These are phyloP conservation scores for Rhizopus sp. DNA, from an alignment of 371 early-diverging fungal species.

Conservation along the genomic window DNA sequence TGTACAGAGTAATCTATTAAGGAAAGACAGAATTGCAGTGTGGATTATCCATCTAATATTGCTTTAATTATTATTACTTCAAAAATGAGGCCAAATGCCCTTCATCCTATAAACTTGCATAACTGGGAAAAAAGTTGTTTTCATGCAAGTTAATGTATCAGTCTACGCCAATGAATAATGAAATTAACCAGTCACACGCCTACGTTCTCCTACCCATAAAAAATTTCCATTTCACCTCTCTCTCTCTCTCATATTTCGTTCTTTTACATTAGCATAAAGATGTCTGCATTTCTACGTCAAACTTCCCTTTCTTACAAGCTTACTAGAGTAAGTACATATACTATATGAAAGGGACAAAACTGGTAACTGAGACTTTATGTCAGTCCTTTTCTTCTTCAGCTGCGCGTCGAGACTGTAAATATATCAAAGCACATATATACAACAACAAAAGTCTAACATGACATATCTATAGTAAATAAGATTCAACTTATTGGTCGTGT, in stretches of 20 bases:
- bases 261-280: slow-evolving; percentile 4
- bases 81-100: too few relatives aligned
- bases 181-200: background rate
- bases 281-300: slow-evolving; percentile 26
- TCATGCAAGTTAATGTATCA: too few relatives aligned
- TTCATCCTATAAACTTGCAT: too few relatives aligned
- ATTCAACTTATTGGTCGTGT: slow-evolving; percentile 58
- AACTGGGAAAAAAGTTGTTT: too few relatives aligned
- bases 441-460: background rate
- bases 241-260: background rate
- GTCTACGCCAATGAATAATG: too few relatives aligned
- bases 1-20: too few relatives aligned
- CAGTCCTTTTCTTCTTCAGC: slow-evolving; percentile 33
- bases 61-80: too few relatives aligned
- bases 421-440: background rate
- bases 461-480: slow-evolving; percentile 47
- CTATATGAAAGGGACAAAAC: background rate
- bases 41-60: too few relatives aligned
- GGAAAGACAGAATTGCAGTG: too few relatives aligned
- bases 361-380: slow-evolving; percentile 5
- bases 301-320: slow-evolving; percentile 14
- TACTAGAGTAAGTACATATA: slow-evolving; percentile 21
- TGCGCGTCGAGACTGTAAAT: slow-evolving; percentile 28
- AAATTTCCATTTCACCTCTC: slow-evolving; percentile 1
- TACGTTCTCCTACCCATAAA: background rate